Percentiles rank a stretch among this genome's conserved stretches.
phyloP scores from a whole-genome alignment of 1,139 yeast genomes.

The Kodamaea sp. region DNA sequence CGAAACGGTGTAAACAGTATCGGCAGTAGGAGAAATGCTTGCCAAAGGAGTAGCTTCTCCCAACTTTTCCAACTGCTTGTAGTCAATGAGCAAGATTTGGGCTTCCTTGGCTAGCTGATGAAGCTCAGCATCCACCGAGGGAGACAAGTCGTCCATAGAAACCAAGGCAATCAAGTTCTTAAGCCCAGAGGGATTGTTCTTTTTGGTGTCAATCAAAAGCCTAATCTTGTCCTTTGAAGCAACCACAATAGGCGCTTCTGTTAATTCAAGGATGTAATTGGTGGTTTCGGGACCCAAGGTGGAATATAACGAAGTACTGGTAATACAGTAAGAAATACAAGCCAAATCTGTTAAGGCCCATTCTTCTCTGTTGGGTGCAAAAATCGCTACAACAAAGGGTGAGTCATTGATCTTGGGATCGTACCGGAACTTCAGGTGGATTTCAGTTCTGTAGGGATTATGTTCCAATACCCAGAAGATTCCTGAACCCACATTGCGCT shows the following conservation, averaged over 20 bases:
- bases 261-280: constrained; percentile 54
- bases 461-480: constrained; percentile 52
- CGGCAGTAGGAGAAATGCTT: constrained; percentile 24
- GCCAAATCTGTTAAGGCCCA: constrained; percentile 67
- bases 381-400: constrained; percentile 53
- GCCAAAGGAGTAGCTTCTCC: constrained; percentile 23
- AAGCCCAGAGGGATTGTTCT: constrained; percentile 21
- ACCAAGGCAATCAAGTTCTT: constrained; percentile 34
- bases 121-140: constrained; percentile 12
- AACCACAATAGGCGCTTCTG: constrained; percentile 58
- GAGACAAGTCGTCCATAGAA: constrained; percentile 51
- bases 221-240: constrained; percentile 50
- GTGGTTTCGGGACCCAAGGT: constrained; percentile 64
- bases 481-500: constrained; percentile 64
- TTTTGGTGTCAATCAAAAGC: constrained; percentile 39
- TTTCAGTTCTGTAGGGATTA: constrained; percentile 38
- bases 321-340: constrained; percentile 49
- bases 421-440: constrained; percentile 28
- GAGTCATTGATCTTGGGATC: constrained; percentile 25
- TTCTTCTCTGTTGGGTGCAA: constrained; percentile 57
- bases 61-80: constrained; percentile 31
- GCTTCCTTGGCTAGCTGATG: constrained; percentile 23
- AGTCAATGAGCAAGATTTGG: constrained; percentile 30
- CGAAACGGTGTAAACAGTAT: constrained; percentile 25
- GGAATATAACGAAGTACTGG: constrained; percentile 64